phyloP scores from a whole-genome alignment of 1,284 basidiomycete species.

The Ceratobasidium sp. region DNA sequence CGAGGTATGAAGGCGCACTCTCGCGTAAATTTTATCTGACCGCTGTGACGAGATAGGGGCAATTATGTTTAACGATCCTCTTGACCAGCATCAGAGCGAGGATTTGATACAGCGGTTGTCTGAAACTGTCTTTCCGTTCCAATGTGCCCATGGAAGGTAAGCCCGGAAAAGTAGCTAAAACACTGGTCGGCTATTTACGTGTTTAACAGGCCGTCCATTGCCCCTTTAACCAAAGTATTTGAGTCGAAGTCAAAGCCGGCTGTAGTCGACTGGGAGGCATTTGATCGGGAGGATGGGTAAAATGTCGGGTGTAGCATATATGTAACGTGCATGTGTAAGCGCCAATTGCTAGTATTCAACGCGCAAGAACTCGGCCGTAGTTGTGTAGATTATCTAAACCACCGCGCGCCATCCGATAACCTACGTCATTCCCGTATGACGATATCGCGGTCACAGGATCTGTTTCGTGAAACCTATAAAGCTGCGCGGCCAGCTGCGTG shows the following conservation, averaged over 20 bases:
- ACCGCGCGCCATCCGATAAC: conserved; percentile 26
- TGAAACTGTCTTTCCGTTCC: conserved; percentile 84
- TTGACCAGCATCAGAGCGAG: conserved; percentile 77
- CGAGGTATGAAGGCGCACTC: conserved; percentile 68
- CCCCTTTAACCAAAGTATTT: conserved; percentile 59
- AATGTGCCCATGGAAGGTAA: conserved; percentile 87
- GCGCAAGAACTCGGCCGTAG: too few relatives aligned
- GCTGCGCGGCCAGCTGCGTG: not conserved
- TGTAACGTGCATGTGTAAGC: not conserved
- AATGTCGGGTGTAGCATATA: not conserved
- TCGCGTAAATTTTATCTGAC: conserved; percentile 16
- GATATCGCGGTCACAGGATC: conserved; percentile 40
- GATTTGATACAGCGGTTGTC: conserved; percentile 76
- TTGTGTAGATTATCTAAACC: too few relatives aligned
- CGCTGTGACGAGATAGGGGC: conserved; percentile 71
- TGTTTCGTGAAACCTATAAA: conserved; percentile 26
- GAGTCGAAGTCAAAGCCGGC: not conserved
- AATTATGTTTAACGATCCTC: conserved; percentile 94
- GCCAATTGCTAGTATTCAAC: too few relatives aligned
- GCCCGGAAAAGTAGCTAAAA: conserved; percentile 28
- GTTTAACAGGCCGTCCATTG: conserved; percentile 62
- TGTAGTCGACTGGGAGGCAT: conserved; percentile 31
- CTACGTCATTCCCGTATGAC: conserved; percentile 19
- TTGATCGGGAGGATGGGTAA: conserved; percentile 20
- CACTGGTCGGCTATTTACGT: not conserved